Evolutionary conservation across 2,329 filamentous ascomycete species (phyloP).

Genomic region (Rutstroemia sp.): DNA sequence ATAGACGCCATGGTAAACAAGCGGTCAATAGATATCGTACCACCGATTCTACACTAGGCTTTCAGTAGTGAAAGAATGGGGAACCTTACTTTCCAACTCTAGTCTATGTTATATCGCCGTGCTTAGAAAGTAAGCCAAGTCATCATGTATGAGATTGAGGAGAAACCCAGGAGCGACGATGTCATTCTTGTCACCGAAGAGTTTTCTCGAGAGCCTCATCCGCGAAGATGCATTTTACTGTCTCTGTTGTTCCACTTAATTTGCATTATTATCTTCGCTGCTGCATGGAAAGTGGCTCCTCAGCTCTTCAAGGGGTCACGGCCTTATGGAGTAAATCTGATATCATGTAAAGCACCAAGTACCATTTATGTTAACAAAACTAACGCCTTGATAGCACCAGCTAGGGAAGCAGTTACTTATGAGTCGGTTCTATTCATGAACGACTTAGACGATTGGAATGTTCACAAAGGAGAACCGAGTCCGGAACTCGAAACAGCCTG

Average conservation of each 20-base stretch:
- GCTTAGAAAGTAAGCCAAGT: neutral
- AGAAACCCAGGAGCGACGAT: neutral
- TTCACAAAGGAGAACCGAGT: neutral
- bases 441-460: neutral
- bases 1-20: too few relatives aligned
- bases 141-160: neutral
- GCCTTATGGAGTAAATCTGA: neutral
- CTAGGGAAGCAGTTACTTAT: neutral
- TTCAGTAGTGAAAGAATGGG: neutral
- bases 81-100: neutral
- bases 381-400: neutral
- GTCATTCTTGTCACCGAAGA: neutral
- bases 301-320: neutral
- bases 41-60: too few relatives aligned
- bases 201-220: neutral
- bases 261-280: neutral
- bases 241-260: neutral
- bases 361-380: neutral
- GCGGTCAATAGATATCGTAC: too few relatives aligned
- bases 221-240: neutral
- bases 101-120: neutral
- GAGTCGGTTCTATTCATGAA: neutral
- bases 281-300: neutral
- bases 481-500: neutral
- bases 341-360: neutral